Base-by-base conservation (phyloP, 2,329 filamentous ascomycete genomes). In the Fusarium caatingaense region DNA sequence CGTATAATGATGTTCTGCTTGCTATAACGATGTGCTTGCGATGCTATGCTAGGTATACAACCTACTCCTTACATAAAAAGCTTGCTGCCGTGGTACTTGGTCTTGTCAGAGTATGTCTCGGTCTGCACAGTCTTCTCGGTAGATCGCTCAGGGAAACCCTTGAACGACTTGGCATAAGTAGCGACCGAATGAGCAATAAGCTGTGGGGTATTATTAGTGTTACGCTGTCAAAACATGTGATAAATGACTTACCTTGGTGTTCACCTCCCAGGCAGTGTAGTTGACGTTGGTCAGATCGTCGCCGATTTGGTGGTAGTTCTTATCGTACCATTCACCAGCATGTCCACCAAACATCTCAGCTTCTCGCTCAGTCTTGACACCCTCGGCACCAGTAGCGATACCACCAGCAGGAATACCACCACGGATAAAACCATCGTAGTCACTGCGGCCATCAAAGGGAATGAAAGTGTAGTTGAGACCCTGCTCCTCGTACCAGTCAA, bases 371-470 rank as follows among this genome's bases (percentile, higher is more conserved):
- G 91, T 93, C 87, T 94, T 94, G 80, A 92, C 78, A 15, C 87
- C 91, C 79, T 94, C 92, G 2, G 92, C 92, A 41, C 92, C 92
- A 4, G 92, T 93, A 57, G 92, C 91, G 65, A 94, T 88, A 30
- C 92, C 92, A 25, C 92, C 92, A 2, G 88, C 88, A 0, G 92
- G 91, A 44, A 94, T 93, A 5, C 90, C 90, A 59, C 87, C 85
- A 37, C 88, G 85, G 74, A 94, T 91, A 82, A 95, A 94, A 2
- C 88, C 90, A 53, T 90, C 91, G 73, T 95, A 95, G 79, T 96
- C 93, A 68, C 90, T 93, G 62, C 92, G 89, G 9, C 92, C 92
- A 72, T 93, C 91, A 71, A 96, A 95, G 4, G 88, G 87, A 28
- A 92, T 92, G 61, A 91, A 88, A 1, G 88, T 91, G 76, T 89